A percentile compares a stretch with the other conserved stretches of the same genome.
These are phyloP conservation scores for Chalciporus piperatus DNA, from an alignment of 768 basidiomycete species.

Conservation along the genomic window DNA sequence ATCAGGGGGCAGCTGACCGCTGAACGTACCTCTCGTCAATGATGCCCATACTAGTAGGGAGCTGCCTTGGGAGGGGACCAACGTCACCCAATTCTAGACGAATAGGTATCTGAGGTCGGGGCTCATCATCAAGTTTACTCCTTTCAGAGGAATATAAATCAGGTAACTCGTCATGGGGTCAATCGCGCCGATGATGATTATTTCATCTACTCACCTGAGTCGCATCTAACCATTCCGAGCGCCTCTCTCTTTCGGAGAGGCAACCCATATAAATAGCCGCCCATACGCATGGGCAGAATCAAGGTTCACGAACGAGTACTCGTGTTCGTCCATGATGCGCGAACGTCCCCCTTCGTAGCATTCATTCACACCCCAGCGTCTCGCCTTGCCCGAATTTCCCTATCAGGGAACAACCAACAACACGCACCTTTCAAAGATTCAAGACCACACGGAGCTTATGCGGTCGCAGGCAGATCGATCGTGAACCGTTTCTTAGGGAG, in stretches of 20 bases:
- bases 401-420: constrained; percentile 9
- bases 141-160: neutral
- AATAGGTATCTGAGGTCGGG: neutral
- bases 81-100: neutral
- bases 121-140: neutral
- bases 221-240: constrained; percentile 15
- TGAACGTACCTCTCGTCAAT: too few relatives aligned
- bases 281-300: neutral
- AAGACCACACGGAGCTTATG: constrained; percentile 39
- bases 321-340: constrained; percentile 1
- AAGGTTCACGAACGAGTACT: neutral
- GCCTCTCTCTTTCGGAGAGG: constrained; percentile 14
- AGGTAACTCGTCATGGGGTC: neutral
- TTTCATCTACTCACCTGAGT: constrained; percentile 13
- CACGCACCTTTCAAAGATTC: constrained; percentile 1
- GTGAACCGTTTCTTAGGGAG: constrained; percentile 26
- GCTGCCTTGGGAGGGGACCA: too few relatives aligned
- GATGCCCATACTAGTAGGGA: too few relatives aligned
- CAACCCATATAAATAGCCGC: neutral
- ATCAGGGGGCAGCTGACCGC: too few relatives aligned
- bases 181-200: neutral
- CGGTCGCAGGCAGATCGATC: constrained; percentile 24
- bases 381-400: constrained; percentile 14
- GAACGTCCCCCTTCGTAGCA: constrained; percentile 18
- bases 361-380: constrained; percentile 26